Conservation (phyloP, 225 moss, liverwort and hornwort genomes). For the Marchantia polymorpha region DNA sequence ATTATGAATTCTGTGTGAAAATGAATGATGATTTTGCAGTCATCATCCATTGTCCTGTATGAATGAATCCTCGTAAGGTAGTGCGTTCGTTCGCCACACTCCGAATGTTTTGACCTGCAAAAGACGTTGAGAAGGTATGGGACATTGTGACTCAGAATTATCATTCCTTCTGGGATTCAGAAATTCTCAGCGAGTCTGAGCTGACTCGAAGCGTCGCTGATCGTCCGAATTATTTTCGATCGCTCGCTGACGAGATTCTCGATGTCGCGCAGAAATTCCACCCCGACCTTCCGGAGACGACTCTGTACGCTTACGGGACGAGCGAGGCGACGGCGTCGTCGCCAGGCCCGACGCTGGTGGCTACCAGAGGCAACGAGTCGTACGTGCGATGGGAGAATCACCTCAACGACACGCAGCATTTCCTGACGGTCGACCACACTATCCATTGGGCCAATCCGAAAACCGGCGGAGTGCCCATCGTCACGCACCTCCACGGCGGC, state of each 20-base stretch:
- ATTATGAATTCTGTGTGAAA: background rate
- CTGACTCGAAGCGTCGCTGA: background rate
- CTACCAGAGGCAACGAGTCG: slow-evolving; percentile 1
- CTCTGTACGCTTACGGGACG: slow-evolving; percentile 22
- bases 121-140: too few relatives aligned
- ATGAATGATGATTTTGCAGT: too few relatives aligned
- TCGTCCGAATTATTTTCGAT: background rate
- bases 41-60: too few relatives aligned
- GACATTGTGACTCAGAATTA: background rate
- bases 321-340: slow-evolving; percentile 19
- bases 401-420: slow-evolving; percentile 15
- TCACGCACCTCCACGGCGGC: slow-evolving; percentile 55
- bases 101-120: too few relatives aligned
- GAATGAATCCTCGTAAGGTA: too few relatives aligned
- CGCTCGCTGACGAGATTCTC: background rate
- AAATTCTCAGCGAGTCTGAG: background rate
- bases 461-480: slow-evolving; percentile 49
- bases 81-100: too few relatives aligned
- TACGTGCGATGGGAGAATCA: slow-evolving; percentile 34
- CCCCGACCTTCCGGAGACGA: slow-evolving; percentile 15
- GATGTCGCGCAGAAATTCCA: slow-evolving; percentile 22
- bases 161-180: background rate
- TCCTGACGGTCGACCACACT: slow-evolving; percentile 40
- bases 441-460: slow-evolving; percentile 50
- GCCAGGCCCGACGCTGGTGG: slow-evolving; percentile 21